Percentiles rank a stretch among this genome's conserved stretches.
Conservation (phyloP, 106 monocot species). For the Dioscorea dumetorum region DNA sequence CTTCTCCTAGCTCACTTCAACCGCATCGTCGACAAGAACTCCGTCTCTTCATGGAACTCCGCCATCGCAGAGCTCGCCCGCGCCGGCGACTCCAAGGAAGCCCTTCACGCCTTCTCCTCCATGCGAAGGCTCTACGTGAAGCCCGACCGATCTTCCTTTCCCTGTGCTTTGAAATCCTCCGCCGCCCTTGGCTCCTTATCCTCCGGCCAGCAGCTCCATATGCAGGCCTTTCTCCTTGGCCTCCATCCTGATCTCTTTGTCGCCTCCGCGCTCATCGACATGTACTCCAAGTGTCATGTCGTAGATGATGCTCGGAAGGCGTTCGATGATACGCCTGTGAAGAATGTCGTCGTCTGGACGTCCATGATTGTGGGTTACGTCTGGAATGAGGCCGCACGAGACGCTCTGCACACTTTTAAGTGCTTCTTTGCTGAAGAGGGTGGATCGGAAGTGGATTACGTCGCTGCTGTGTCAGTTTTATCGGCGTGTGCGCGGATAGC, state of each 20-base stretch:
- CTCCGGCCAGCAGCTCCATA: constrained; percentile 64
- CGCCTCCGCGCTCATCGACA: constrained; percentile 63
- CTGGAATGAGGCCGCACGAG: constrained; percentile 20
- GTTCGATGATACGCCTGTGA: constrained; percentile 54
- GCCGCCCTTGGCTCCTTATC: constrained; percentile 22
- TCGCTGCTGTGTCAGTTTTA: constrained; percentile 41
- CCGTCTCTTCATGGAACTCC: constrained; percentile 62
- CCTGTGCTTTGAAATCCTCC: constrained; percentile 54
- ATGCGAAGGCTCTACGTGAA: constrained; percentile 29
- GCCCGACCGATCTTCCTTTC: constrained; percentile 63
- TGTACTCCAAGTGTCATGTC: constrained; percentile 60
- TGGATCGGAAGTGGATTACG: constrained; percentile 20
- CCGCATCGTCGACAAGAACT: constrained; percentile 39
- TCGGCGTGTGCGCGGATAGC: constrained; percentile 49
- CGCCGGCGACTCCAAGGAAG: constrained; percentile 34
- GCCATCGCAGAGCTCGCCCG: constrained; percentile 67
- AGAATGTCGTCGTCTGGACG: constrained; percentile 66
- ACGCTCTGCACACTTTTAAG: constrained; percentile 36
- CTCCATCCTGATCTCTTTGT: constrained; percentile 60
- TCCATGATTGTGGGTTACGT: constrained; percentile 54
- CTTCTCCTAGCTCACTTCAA: constrained; percentile 38
- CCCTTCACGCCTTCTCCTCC: constrained; percentile 58
- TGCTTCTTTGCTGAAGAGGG: constrained; percentile 26
- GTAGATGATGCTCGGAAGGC: constrained; percentile 44
- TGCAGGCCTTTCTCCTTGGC: constrained; percentile 41